Percentiles rank a stretch among this genome's conserved stretches.
These are phyloP conservation scores for Phylloporus gajari DNA, from an alignment of 1,284 basidiomycete genomes.

Conservation along the genomic window DNA sequence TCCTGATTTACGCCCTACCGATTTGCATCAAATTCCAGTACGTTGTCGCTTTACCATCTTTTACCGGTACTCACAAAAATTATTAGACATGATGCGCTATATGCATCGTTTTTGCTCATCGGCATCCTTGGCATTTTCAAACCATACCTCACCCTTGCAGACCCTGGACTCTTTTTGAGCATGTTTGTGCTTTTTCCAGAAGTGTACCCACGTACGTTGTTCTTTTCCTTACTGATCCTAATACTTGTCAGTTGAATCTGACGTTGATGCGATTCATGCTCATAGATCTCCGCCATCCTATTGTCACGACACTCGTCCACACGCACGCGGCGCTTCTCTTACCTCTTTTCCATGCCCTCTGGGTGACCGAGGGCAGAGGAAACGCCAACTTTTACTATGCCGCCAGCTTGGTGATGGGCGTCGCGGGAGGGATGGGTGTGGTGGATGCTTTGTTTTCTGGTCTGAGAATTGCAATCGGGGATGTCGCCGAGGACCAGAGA, in stretches of 20 bases:
- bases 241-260: conserved; percentile 62
- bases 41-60: conserved; percentile 27
- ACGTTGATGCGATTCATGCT: conserved; percentile 40
- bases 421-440: conserved; percentile 85
- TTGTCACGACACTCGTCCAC: conserved; percentile 87
- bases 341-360: conserved; percentile 91
- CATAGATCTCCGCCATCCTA: conserved; percentile 89
- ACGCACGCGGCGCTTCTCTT: conserved; percentile 88
- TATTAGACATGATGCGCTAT: conserved; percentile 83
- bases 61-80: background rate
- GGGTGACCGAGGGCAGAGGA: conserved; percentile 92
- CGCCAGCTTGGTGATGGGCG: conserved; percentile 91
- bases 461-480: conserved; percentile 73
- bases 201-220: conserved; percentile 77
- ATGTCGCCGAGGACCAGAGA: conserved; percentile 55
- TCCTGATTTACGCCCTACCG: conserved; percentile 86
- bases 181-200: conserved; percentile 88
- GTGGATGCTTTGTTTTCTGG: conserved; percentile 86
- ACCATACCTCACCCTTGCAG: conserved; percentile 90
- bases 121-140: conserved; percentile 90
- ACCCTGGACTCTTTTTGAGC: conserved; percentile 89
- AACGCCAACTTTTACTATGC: conserved; percentile 99
- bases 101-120: conserved; percentile 79
- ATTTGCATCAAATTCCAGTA: conserved; percentile 89
- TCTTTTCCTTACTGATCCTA: background rate